Evolutionary conservation across 2,329 filamentous ascomycete genomes (phyloP), one percentile per base, ranked within the genome.

Genomic region (Periglandula ipomoeae): DNA sequence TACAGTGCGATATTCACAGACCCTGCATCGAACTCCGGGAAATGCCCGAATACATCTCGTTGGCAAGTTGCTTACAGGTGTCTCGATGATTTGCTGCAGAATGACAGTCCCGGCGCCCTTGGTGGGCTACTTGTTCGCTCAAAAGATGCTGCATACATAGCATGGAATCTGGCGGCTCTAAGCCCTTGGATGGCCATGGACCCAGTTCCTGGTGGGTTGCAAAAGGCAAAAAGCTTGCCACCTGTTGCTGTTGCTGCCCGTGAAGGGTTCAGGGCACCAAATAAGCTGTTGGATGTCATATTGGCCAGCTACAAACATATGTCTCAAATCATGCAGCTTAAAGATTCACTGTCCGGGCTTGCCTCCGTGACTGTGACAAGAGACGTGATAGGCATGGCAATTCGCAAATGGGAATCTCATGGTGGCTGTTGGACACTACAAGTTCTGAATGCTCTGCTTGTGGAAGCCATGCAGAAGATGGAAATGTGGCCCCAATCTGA

Each of bases 261-360:
- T 27, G 87, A 94, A 61, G 89, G 89, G 5, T 81, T 95, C 61
- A 89, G 85, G 59, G 78, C 83, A 1, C 80, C 86, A 2, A 95
- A 89, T 61, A 93, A 85, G 61, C 70, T 89, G 5, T 79, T 77
- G 39, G 81, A 82, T 54, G 67, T 91, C 4, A 70, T 93, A 47
- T 75, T 76, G 13, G 78, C 80, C 20, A 78, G 85, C 8, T 73
- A 84, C 44, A 72, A 70, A n/a, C 74, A 89, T 55, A 72, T 78
- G 41, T 58, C 67, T 4, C 75, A 82, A 39, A 87, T 95, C n/a
- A 69, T 77, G 24, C 66, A 65, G 9, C 61, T 84, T 15, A 88
- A 88, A 57, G 65, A 71, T 41, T 70, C 74, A 9, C 71, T 80
- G 11, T 65, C 71, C 37, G 67, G 72, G 34, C 65, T 70, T 11